Evolutionary conservation across 495 filamentous ascomycete species (phyloP).

Genomic region (Thozetella sp.): DNA sequence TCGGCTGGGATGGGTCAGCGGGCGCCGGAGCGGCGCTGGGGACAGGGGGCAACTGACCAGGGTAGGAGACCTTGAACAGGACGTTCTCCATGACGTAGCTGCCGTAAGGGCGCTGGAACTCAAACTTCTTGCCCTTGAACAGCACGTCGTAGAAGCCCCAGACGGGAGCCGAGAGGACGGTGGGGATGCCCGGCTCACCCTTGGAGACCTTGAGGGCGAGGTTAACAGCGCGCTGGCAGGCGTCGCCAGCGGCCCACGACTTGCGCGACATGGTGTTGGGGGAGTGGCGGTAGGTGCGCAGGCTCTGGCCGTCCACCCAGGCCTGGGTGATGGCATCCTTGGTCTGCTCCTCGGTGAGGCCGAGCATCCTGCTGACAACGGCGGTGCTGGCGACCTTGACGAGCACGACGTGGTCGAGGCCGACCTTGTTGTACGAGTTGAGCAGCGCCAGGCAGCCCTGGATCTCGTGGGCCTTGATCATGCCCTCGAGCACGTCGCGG

Average conservation of each 20-base stretch:
- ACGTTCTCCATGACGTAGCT: slow-evolving; percentile 99
- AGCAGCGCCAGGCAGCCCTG: slow-evolving; percentile 95
- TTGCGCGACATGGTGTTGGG: slow-evolving; percentile 99
- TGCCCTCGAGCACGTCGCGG: slow-evolving; percentile 90
- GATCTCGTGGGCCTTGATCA: slow-evolving; percentile 99
- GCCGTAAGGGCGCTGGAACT: slow-evolving; percentile 94
- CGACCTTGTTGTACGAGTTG: slow-evolving; percentile 98
- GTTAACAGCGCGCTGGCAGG: slow-evolving; percentile 95
- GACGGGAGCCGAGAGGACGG: slow-evolving; percentile 86
- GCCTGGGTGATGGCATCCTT: slow-evolving; percentile 95
- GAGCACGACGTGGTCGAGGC: slow-evolving; percentile 94
- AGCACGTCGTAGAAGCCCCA: slow-evolving; percentile 99
- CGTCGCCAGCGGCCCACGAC: slow-evolving; percentile 98
- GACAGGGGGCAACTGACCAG: slow-evolving; percentile 56
- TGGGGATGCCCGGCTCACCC: slow-evolving; percentile 88
- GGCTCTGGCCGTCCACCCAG: slow-evolving; percentile 93
- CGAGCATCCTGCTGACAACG: slow-evolving; percentile 92
- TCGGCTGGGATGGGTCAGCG: slow-evolving; percentile 61
- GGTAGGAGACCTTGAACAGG: slow-evolving; percentile 98
- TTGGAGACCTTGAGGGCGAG: slow-evolving; percentile 90
- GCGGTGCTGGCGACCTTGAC: slow-evolving; percentile 97
- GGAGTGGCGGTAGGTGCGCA: slow-evolving; percentile 95
- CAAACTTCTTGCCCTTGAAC: slow-evolving; percentile 93
- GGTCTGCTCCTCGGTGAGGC: slow-evolving; percentile 85
- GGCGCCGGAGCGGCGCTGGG: background rate